Evolutionary conservation across 345 rosid species (phyloP).

Genomic region (Erysimum cheiranthoides): DNA sequence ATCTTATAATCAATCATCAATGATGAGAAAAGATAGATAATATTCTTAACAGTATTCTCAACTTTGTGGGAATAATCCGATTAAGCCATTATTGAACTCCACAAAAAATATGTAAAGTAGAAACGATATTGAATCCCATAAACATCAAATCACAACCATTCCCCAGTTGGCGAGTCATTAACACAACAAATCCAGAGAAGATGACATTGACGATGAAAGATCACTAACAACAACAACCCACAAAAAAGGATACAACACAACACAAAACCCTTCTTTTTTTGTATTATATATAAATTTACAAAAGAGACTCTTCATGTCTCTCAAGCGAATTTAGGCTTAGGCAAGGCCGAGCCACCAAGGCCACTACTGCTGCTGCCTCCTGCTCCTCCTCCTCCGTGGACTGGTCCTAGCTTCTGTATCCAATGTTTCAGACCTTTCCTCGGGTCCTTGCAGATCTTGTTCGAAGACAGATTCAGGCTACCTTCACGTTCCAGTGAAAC

Average conservation of each 20-base stretch:
- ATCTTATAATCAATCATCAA: background rate
- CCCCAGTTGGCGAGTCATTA: constrained; percentile 39
- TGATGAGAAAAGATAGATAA: background rate
- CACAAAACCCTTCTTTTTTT: constrained; percentile 38
- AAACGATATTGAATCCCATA: constrained; percentile 34
- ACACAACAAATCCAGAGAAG: constrained; percentile 45
- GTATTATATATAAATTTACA: constrained; percentile 43
- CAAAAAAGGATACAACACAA: constrained; percentile 37
- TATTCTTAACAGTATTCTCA: background rate
- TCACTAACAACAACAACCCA: constrained; percentile 45
- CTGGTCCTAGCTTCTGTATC: constrained; percentile 89
- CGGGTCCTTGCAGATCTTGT: constrained; percentile 65
- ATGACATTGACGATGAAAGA: constrained; percentile 32
- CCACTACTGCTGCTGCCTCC: constrained; percentile 37
- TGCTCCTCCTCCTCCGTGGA: constrained; percentile 25
- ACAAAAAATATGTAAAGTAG: background rate
- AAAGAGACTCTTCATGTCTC: constrained; percentile 43
- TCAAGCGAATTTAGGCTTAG: constrained; percentile 51
- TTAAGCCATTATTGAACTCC: background rate
- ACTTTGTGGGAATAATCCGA: background rate
- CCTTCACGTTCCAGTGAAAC: constrained; percentile 73
- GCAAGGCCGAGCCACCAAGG: constrained; percentile 76
- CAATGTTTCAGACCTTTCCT: constrained; percentile 80
- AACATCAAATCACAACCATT: constrained; percentile 40
- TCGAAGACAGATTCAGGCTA: constrained; percentile 57